A percentile compares a stretch with the other conserved stretches of the same genome.
These are phyloP conservation scores for Beauveria sp. DNA, from an alignment of 2,329 filamentous ascomycete genomes.

Conservation along the genomic window DNA sequence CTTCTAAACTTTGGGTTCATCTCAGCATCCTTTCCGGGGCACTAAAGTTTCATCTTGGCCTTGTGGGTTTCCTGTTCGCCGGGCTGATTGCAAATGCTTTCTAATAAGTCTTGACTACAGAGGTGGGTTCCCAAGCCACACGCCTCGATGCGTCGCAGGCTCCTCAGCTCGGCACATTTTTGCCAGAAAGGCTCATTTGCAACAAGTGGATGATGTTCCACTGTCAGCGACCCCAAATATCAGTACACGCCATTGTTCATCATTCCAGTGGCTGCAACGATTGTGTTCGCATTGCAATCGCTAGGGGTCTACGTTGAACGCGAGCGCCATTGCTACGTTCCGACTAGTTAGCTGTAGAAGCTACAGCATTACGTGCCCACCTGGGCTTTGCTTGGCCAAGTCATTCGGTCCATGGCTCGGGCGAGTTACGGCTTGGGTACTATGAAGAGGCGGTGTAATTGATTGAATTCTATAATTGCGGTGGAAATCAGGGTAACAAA, in stretches of 20 bases:
- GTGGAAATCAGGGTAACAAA: background rate
- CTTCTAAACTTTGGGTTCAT: background rate
- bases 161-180: conserved; percentile 1
- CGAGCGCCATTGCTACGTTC: background rate
- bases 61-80: background rate
- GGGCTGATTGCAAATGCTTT: conserved; percentile 10
- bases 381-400: too few species aligned
- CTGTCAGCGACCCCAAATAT: background rate
- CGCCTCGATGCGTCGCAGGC: background rate
- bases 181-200: background rate
- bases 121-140: conserved; percentile 6
- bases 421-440: too few species aligned
- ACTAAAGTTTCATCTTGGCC: background rate
- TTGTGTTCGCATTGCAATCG: background rate
- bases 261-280: background rate
- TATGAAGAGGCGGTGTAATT: too few species aligned
- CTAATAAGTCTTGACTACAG: background rate
- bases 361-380: background rate
- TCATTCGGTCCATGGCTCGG: too few species aligned
- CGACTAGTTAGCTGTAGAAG: background rate
- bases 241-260: background rate
- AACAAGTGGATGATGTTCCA: background rate
- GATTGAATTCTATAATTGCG: background rate
- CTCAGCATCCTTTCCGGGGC: background rate
- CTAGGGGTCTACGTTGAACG: background rate